These are phyloP conservation scores for Umbilicaria muhlenbergii DNA, from an alignment of 495 filamentous ascomycete species.

Conservation along the genomic window DNA sequence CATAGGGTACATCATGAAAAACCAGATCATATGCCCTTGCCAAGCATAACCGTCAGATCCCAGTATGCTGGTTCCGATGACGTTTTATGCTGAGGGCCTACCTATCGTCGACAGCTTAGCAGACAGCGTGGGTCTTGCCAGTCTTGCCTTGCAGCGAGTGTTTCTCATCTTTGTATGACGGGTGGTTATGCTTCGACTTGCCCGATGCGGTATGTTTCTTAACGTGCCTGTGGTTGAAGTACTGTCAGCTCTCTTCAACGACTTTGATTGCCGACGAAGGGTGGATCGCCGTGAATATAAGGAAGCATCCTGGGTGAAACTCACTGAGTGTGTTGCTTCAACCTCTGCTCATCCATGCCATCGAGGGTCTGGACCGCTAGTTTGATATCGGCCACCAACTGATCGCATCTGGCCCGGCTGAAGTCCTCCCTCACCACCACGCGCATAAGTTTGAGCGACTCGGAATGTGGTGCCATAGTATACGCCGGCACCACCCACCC, in stretches of 20 bases:
- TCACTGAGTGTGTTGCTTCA: constrained; percentile 49
- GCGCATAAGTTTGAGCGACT: constrained; percentile 69
- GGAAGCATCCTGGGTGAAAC: constrained; percentile 6
- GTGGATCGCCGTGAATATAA: constrained; percentile 1
- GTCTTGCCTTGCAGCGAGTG: constrained; percentile 78
- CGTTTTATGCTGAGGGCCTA: background rate
- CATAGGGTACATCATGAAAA: too few species aligned
- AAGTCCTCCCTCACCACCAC: constrained; percentile 87
- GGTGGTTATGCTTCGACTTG: constrained; percentile 43
- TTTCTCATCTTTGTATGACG: constrained; percentile 56
- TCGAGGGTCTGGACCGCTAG: constrained; percentile 50
- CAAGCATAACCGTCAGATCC: too few species aligned
- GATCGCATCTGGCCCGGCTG: constrained; percentile 56
- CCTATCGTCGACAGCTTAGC: constrained; percentile 27
- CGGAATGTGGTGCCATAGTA: constrained; percentile 78
- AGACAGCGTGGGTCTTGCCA: constrained; percentile 76
- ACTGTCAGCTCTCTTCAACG: background rate
- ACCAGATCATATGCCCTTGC: too few species aligned
- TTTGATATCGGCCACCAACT: constrained; percentile 56
- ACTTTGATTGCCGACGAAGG: background rate
- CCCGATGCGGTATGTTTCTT: constrained; percentile 37
- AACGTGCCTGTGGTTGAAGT: constrained; percentile 27
- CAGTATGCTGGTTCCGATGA: background rate
- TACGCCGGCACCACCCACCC: constrained; percentile 90
- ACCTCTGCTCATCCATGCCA: constrained; percentile 52